These are phyloP conservation scores for Cucumis cinereus DNA, from an alignment of 306 rosid genomes.

Conservation along the genomic window DNA sequence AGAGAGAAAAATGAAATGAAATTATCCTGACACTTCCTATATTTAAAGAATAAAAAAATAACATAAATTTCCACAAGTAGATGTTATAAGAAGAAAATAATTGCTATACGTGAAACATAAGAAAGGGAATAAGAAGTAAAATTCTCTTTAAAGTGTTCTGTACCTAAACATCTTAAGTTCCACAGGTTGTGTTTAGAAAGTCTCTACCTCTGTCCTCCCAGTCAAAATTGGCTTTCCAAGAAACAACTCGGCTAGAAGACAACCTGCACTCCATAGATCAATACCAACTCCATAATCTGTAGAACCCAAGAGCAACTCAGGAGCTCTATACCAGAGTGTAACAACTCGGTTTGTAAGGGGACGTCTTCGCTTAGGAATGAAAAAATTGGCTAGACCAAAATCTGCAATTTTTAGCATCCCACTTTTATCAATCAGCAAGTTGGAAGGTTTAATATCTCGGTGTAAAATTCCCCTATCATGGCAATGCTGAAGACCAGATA, in stretches of 20 bases:
- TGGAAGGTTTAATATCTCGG: conserved; percentile 60
- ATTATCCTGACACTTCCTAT: not conserved
- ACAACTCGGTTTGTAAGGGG: conserved; percentile 63
- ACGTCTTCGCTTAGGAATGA: conserved; percentile 23
- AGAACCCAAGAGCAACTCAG: conserved; percentile 74
- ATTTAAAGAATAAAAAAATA: not conserved
- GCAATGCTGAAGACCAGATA: conserved; percentile 59
- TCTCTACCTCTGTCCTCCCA: conserved; percentile 64
- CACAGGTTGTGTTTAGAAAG: conserved; percentile 5
- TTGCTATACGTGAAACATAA: not conserved
- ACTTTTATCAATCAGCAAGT: conserved; percentile 53
- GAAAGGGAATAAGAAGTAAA: not conserved
- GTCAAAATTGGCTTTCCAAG: conserved; percentile 54
- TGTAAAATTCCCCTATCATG: conserved; percentile 57
- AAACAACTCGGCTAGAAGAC: conserved; percentile 63
- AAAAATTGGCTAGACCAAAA: conserved; percentile 63
- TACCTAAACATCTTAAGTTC: conserved; percentile 7
- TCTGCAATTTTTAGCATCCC: conserved; percentile 70
- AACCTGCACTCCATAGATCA: conserved; percentile 90
- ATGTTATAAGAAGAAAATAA: not conserved
- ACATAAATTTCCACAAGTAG: not conserved
- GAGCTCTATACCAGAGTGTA: conserved; percentile 88
- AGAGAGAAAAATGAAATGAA: not conserved
- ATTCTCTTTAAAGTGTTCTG: not conserved
- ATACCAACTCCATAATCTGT: conserved; percentile 62